A percentile compares a stretch with the other conserved stretches of the same genome.
Conservation (phyloP, 768 basidiomycete genomes). For the Pulveroboletus sp. region DNA sequence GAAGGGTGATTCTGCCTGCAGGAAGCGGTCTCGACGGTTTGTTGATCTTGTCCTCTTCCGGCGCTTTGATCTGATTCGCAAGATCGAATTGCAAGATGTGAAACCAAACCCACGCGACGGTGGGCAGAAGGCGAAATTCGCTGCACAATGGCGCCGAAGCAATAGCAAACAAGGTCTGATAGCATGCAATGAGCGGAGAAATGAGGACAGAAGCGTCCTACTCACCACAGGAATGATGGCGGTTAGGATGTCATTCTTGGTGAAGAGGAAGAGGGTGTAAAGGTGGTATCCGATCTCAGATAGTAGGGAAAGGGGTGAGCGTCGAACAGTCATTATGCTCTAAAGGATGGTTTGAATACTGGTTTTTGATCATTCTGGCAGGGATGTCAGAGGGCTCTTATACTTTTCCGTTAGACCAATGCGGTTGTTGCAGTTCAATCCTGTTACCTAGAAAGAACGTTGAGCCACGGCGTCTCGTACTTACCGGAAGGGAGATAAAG, state of each 20-base stretch:
- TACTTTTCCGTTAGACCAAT: too few relatives aligned
- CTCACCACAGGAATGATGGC: conserved; percentile 47
- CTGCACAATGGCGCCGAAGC: conserved; percentile 31
- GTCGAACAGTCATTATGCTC: conserved; percentile 20
- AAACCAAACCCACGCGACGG: conserved; percentile 42
- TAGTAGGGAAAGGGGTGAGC: not conserved
- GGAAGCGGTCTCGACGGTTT: conserved; percentile 47
- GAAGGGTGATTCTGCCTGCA: conserved; percentile 38
- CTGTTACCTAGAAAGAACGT: too few relatives aligned
- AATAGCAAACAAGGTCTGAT: conserved; percentile 33
- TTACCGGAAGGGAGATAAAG: not conserved
- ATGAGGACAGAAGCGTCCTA: not conserved
- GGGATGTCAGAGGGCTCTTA: too few relatives aligned
- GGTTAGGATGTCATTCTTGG: conserved; percentile 45
- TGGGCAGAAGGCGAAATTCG: conserved; percentile 18
- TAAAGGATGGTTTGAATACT: not conserved
- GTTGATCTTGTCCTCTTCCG: conserved; percentile 43
- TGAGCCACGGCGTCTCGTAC: not conserved
- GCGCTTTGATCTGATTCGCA: conserved; percentile 42
- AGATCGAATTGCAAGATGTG: conserved; percentile 45
- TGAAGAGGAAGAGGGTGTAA: conserved; percentile 39
- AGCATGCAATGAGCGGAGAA: not conserved
- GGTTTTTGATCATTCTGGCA: too few relatives aligned
- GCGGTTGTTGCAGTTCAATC: too few relatives aligned
- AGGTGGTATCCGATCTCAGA: conserved; percentile 21